Evolutionary conservation across 2,329 filamentous ascomycete species (phyloP), one percentile per base, ranked within the genome.

Genomic region (Pseudogymnoascus sp.): DNA sequence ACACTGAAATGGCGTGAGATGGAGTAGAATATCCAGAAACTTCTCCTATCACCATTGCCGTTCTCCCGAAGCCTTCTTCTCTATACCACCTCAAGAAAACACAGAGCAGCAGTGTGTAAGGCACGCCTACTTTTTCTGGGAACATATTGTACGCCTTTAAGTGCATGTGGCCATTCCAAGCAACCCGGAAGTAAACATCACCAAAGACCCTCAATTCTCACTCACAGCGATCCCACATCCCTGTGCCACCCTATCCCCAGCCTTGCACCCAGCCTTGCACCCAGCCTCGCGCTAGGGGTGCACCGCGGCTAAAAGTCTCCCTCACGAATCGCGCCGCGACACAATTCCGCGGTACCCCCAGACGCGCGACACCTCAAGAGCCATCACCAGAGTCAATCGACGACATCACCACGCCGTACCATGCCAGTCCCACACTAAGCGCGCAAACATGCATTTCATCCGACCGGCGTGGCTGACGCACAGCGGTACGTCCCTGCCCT

Each of bases 391-490:
- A 21, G 18, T 44, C 40, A 21, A 44, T 44, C 18, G 7, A 44
- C 40, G 40, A 44, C 3, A 44, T 44, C 40, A 21, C 40, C 18
- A 44, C 40, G 18, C 21, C 21, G 40, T 44, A 44, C 40, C 40
- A 44, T 44, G 40, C 40, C 40, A 44, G 40, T 44, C 40, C 40
- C 40, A 44, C 40, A 44, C 40, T 44, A 28, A 28, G 50, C 50
- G 50, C 28, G 59, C 65, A 68, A 70, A 62, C 61, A 92, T 93
- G 90, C 88, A 86, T 80, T 85, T 97, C 78, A 91, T 95, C 77
- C 96, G 95, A 84, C 93, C 93, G 70, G 86, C 90, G 74, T 97
- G 93, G 92, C 86, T 97, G 72, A 93, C 90, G 75, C 93, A 97
- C 79, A 92, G 91, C 78, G 92, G 88, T 90, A 79, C 67, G 78